Evolutionary conservation across 306 rosid species (phyloP).

Genomic region (Citrullus colocynthis): DNA sequence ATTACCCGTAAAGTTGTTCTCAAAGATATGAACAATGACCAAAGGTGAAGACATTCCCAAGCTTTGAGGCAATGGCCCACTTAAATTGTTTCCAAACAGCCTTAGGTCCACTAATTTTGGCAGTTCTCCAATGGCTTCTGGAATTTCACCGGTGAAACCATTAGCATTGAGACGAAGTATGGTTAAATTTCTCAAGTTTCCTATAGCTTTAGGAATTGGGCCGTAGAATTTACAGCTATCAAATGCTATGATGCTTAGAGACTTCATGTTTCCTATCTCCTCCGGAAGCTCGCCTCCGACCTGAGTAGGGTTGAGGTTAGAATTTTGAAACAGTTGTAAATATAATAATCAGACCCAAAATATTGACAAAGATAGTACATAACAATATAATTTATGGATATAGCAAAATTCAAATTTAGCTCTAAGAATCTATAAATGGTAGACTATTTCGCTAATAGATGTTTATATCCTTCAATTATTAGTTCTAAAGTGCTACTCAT

Average conservation of each 20-base stretch:
- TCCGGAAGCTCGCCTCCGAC: conserved; percentile 28
- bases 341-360: too few species aligned
- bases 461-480: too few species aligned
- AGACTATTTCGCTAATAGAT: too few species aligned
- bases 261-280: conserved; percentile 39
- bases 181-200: conserved; percentile 27
- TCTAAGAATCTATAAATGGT: too few species aligned
- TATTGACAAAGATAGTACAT: too few species aligned
- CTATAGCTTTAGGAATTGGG: conserved; percentile 34
- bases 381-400: too few species aligned
- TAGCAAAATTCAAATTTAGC: too few species aligned
- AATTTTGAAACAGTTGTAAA: background rate
- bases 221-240: conserved; percentile 28
- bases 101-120: conserved; percentile 23
- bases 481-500: too few species aligned
- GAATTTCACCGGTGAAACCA: conserved; percentile 28
- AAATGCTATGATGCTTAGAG: conserved; percentile 20
- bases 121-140: conserved; percentile 21
- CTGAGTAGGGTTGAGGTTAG: background rate
- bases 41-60: conserved; percentile 36
- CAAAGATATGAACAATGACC: conserved; percentile 28
- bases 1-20: conserved; percentile 37
- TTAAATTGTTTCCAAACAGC: conserved; percentile 17
- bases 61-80: conserved; percentile 30
- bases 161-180: conserved; percentile 21